Percentiles rank a stretch among this genome's conserved stretches.
Conservation (phyloP, 495 filamentous ascomycete species). For the Hypoxylon fuscum region DNA sequence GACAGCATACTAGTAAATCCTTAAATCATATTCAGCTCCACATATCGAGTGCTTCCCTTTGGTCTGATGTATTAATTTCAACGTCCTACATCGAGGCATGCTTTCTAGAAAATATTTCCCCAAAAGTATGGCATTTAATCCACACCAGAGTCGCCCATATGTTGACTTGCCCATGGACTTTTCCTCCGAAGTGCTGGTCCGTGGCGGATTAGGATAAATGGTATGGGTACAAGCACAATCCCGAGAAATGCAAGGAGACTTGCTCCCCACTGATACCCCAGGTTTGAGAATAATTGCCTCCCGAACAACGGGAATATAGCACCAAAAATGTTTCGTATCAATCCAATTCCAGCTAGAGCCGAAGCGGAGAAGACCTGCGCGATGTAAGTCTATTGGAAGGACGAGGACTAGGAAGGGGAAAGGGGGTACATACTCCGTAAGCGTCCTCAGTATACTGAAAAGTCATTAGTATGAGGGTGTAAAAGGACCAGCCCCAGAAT, state of each 20-base stretch:
- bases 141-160: background rate
- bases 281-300: conserved; percentile 1
- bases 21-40: too few species aligned
- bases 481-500: conserved; percentile 1
- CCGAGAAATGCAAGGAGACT: background rate
- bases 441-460: background rate
- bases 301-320: background rate
- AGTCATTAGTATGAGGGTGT: background rate
- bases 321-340: background rate
- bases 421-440: background rate
- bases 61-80: too few species aligned
- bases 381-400: background rate
- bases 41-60: too few species aligned
- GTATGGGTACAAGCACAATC: background rate
- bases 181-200: background rate
- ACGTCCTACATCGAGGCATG: too few species aligned
- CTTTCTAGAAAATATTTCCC: too few species aligned
- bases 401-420: background rate
- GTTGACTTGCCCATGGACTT: background rate
- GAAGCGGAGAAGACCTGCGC: background rate
- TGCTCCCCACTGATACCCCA: conserved; percentile 3
- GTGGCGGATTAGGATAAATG: background rate
- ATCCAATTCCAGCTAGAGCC: background rate
- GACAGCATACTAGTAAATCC: too few species aligned
- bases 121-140: too few species aligned